These are phyloP conservation scores for Magnaporthiopsis poae DNA, from an alignment of 2,329 filamentous ascomycete species.

Conservation along the genomic window DNA sequence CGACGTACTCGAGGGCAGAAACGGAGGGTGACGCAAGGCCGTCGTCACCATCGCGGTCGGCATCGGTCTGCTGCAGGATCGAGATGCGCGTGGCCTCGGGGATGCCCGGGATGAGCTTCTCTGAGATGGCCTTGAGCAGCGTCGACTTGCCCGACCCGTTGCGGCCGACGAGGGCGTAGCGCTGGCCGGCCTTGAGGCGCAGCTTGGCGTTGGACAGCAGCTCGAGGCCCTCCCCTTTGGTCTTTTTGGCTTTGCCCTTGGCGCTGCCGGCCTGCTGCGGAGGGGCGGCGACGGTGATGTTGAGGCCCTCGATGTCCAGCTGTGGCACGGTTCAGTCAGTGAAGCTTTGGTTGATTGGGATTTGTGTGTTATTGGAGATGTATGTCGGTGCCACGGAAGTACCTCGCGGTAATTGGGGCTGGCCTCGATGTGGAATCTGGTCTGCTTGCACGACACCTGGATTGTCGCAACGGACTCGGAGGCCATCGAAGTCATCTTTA, in stretches of 20 bases:
- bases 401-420: constrained; percentile 49
- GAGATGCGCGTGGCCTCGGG: constrained; percentile 55
- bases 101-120: constrained; percentile 65
- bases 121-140: constrained; percentile 65
- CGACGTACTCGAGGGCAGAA: constrained; percentile 57
- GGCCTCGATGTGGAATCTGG: constrained; percentile 49
- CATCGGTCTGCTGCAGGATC: constrained; percentile 57
- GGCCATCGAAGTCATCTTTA: constrained; percentile 24
- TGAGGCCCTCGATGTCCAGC: constrained; percentile 65
- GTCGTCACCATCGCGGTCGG: constrained; percentile 14
- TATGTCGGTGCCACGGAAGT: constrained; percentile 3
- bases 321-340: neutral
- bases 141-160: constrained; percentile 82
- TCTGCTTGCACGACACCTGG: constrained; percentile 57
- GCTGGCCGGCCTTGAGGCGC: constrained; percentile 59
- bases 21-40: constrained; percentile 11
- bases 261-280: constrained; percentile 10
- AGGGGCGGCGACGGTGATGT: constrained; percentile 46
- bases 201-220: constrained; percentile 61
- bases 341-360: neutral
- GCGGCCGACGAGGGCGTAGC: constrained; percentile 69
- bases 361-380: neutral
- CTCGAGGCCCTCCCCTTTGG: constrained; percentile 44
- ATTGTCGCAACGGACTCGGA: constrained; percentile 44
- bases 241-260: constrained; percentile 43